Evolutionary conservation across 106 monocot genomes (phyloP), one percentile per base, ranked within the genome.

Genomic region (Allium fistulosum): DNA sequence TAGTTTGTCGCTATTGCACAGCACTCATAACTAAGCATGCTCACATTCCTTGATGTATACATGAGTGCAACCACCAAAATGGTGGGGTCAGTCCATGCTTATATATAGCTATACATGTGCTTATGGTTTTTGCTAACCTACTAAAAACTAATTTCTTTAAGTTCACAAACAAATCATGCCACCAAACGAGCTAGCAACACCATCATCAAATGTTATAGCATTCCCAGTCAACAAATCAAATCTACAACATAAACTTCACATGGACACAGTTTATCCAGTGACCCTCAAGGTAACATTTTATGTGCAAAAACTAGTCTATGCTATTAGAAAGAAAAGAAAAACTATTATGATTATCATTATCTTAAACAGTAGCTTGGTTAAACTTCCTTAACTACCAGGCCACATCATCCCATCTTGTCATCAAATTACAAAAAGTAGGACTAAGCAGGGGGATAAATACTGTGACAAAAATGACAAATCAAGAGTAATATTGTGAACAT

Each of bases 241-340:
- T 48, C 16, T 46, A 14, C 70, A n/a, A 11, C 70, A 26, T 8
- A 26, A 28, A 13, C 49, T 16, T 26, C 22, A 53, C 58, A 57
- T 56, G 27, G 49, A 62, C 48, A 49, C 63, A 26, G 70, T 63
- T 1, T 63, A 62, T 27, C 76, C 76, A 14, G 12, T 76, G 13
- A 64, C 69, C 28, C 76, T 76, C 63, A 76, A 76, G 62, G 76
- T 76, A 76, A 61, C 13, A 6, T 11, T 52, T 26, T 37, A 37
- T 37, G 5, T 5, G 37, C 37, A 37, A 37, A 37, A 37, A 7
- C 15, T 10, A 53, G 26, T 14, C 15, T 26, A 67, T 26, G 22
- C 67, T 67, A 10, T 9, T 46, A 46, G 12, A 18, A 9, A 45
- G 56, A 14, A 45, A 37, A 37, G 37, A 37, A 37, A 37, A 37